Evolutionary conservation across 345 rosid species (phyloP).

Genomic region (Syzygium aqueum): DNA sequence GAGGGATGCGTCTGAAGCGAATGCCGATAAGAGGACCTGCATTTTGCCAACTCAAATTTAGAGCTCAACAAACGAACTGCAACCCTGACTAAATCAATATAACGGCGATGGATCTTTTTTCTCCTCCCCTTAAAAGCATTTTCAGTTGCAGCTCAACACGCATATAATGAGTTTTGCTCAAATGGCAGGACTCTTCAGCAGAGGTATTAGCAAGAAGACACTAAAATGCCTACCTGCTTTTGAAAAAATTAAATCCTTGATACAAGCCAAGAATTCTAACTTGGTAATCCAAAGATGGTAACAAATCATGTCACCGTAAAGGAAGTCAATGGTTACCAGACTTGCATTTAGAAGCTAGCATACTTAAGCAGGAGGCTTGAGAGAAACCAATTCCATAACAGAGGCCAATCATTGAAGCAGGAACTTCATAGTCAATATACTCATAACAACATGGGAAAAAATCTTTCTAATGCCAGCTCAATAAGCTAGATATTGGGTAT

Average conservation of each 20-base stretch:
- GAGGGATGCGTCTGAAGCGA: conserved; percentile 63
- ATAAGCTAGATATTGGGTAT: background rate
- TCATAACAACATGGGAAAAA: background rate
- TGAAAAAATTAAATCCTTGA: background rate
- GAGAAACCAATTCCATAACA: background rate
- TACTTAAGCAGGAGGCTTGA: background rate
- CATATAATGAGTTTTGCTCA: background rate
- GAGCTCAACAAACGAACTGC: background rate
- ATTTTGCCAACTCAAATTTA: background rate
- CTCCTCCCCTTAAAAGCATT: background rate
- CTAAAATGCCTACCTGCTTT: background rate
- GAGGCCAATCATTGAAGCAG: background rate
- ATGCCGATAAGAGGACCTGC: conserved; percentile 82
- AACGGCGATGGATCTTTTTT: background rate
- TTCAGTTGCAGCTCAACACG: background rate
- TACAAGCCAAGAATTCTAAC: background rate
- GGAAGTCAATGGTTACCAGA: background rate
- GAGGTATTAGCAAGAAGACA: background rate
- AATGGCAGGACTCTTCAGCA: background rate
- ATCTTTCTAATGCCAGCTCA: background rate
- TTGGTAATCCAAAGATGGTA: background rate
- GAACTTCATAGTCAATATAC: background rate
- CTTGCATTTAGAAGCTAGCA: background rate
- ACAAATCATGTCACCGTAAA: background rate
- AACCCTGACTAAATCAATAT: background rate